Percentiles rank a stretch among this genome's conserved stretches.
phyloP scores from a whole-genome alignment of 108 stramenopile genomes.

The Nitzschia sp. region DNA sequence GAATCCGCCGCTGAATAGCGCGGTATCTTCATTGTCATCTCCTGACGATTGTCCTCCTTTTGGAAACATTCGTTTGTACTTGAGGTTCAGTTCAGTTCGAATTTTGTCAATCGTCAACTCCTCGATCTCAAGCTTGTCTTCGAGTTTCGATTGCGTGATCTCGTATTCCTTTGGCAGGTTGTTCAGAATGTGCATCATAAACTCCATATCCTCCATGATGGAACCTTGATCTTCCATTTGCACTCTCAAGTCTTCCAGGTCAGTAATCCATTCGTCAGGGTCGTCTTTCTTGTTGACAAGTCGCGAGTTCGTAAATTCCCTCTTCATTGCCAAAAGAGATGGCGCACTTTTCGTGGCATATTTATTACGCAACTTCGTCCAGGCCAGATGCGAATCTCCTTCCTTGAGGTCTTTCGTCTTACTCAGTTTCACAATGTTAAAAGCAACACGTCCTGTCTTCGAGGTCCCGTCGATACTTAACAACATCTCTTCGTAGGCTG shows the following conservation, averaged over 20 bases:
- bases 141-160: too few species aligned
- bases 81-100: not conserved
- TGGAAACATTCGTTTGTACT: not conserved
- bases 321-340: not conserved
- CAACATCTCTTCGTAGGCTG: not conserved
- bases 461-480: not conserved
- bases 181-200: not conserved
- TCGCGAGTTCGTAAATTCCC: not conserved
- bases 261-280: conserved; percentile 3
- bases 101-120: not conserved
- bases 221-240: not conserved
- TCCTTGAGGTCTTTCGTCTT: not conserved
- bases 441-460: not conserved
- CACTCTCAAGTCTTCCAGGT: not conserved
- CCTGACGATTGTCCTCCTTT: not conserved
- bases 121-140: not conserved
- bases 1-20: not conserved
- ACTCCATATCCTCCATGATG: not conserved
- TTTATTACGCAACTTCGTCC: not conserved
- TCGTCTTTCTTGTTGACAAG: not conserved
- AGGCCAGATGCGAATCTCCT: not conserved
- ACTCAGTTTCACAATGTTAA: not conserved
- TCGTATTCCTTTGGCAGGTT: conserved; percentile 3
- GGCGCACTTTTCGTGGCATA: not conserved
- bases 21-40: not conserved